A percentile compares a stretch with the other conserved stretches of the same genome.
These are phyloP conservation scores for Acacia confusa DNA, from an alignment of 306 rosid species.

Conservation along the genomic window DNA sequence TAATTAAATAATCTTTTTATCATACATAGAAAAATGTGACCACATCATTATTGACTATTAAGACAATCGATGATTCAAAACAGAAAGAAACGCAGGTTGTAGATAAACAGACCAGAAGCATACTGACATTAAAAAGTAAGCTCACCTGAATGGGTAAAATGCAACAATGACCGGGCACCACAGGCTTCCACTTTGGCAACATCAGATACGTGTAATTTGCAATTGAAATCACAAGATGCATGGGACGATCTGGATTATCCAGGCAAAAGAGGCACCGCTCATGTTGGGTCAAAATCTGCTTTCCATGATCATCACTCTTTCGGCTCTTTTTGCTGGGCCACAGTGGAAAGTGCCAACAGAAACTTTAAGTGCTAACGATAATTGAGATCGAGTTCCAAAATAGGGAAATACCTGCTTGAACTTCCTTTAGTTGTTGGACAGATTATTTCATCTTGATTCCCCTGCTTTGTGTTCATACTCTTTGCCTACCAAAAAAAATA, in stretches of 20 bases:
- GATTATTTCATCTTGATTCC: conserved; percentile 35
- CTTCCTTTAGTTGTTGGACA: conserved; percentile 46
- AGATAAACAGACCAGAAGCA: neutral
- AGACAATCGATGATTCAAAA: neutral
- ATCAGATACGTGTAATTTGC: conserved; percentile 82
- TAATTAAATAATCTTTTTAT: neutral
- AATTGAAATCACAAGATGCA: conserved; percentile 81
- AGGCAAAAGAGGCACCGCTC: conserved; percentile 82
- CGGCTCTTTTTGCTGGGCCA: conserved; percentile 43
- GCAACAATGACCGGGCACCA: conserved; percentile 92
- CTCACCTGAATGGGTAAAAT: conserved; percentile 84
- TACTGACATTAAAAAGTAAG: conserved; percentile 20
- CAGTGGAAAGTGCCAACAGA: conserved; percentile 16
- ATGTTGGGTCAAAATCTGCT: conserved; percentile 61
- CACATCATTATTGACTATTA: too few species aligned
- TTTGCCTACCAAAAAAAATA: conserved; percentile 53
- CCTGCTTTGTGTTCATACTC: conserved; percentile 48
- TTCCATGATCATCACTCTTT: conserved; percentile 64
- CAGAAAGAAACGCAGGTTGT: too few species aligned
- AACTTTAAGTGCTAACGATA: neutral
- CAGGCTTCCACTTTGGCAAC: conserved; percentile 83
- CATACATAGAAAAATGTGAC: neutral
- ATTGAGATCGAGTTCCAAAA: conserved; percentile 10
- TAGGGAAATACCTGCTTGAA: conserved; percentile 57
- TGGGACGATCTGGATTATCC: conserved; percentile 77